Base-by-base conservation (phyloP, 2,329 filamentous ascomycete genomes). In the Fusarium verticillioides region DNA sequence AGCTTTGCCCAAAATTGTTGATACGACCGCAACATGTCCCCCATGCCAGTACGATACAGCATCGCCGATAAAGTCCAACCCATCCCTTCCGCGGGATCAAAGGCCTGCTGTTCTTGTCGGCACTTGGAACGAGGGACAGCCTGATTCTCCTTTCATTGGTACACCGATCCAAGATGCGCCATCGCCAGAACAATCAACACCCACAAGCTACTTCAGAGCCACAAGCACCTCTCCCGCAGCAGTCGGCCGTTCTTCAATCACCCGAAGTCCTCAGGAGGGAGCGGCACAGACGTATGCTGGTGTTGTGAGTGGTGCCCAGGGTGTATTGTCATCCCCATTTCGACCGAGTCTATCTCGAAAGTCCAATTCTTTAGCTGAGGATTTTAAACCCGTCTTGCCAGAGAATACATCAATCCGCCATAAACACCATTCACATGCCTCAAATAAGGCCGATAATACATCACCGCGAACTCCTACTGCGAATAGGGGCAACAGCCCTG, bases 91-190 rank as follows among this genome's bases (percentile, higher is more conserved):
- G 6, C 70, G 83, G 59, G 87, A 90, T 49, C 88, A 91, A 72
- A 81, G 84, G 26, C 87, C 83, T 56, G 88, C 89, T 28, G 84
- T 91, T 43, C 73, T 89, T 64, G 87, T 84, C 21, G 87, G 87
- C 9, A 90, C 87, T 11, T 91, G 88, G 88, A 91, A 91, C 63
- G 88, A 91, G 76, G 90, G 88, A 6, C 89, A 91, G 69, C 87
- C 88, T 1, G 87, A 90, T 69, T 91, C 89, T 10, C 89, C 89
- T 5, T 80, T 75, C 44, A n/a, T 63, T 16, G 76, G 78, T 37
- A 81, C 80, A 21, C 79, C 79, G 9, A 68, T 54, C 10, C 61
- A 74, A 15, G 79, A 79, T 9, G 21, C 63, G 9, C 53, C 61
- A 23, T 65, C 75, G 23, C 37, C 40, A 30, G 76, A 81, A 10